Conservation (phyloP, 805 yeast species). For the Saccharomycopsis sp. region DNA sequence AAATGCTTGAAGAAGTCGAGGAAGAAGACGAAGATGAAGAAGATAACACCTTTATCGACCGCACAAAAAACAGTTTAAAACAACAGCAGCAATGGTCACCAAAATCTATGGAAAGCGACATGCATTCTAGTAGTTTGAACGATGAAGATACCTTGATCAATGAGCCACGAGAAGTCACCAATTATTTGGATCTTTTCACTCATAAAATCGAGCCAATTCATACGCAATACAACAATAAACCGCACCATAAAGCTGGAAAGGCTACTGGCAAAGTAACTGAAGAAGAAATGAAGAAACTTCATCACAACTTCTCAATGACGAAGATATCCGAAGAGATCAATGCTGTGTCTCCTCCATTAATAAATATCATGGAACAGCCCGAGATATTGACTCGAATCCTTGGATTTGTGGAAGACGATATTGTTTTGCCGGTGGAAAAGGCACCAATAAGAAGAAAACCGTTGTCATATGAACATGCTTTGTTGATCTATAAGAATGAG, state of each 20-base stretch:
- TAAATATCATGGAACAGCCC: slow-evolving; percentile 10
- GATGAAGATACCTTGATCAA: slow-evolving; percentile 4
- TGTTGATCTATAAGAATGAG: slow-evolving; percentile 54
- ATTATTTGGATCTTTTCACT: slow-evolving; percentile 15
- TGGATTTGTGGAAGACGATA: slow-evolving; percentile 49
- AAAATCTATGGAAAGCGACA: neutral
- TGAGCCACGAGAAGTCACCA: neutral
- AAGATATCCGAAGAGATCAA: neutral
- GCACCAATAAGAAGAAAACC: slow-evolving; percentile 63
- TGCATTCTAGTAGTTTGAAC: slow-evolving; percentile 1
- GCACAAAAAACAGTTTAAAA: neutral
- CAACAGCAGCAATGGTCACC: neutral
- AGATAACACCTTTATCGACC: neutral
- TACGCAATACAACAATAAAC: neutral
- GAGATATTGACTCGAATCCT: slow-evolving; percentile 14
- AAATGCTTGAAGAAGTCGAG: slow-evolving; percentile 1
- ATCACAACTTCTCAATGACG: neutral
- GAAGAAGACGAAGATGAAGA: slow-evolving; percentile 1
- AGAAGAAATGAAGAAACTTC: neutral
- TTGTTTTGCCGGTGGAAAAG: slow-evolving; percentile 53
- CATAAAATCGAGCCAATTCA: slow-evolving; percentile 16
- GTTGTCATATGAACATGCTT: slow-evolving; percentile 59
- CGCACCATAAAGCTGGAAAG: neutral
- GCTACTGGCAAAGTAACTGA: neutral
- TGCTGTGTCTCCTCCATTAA: neutral